These are phyloP conservation scores for Coemansia sp. DNA, from an alignment of 192 early-diverging fungal species.

Conservation along the genomic window DNA sequence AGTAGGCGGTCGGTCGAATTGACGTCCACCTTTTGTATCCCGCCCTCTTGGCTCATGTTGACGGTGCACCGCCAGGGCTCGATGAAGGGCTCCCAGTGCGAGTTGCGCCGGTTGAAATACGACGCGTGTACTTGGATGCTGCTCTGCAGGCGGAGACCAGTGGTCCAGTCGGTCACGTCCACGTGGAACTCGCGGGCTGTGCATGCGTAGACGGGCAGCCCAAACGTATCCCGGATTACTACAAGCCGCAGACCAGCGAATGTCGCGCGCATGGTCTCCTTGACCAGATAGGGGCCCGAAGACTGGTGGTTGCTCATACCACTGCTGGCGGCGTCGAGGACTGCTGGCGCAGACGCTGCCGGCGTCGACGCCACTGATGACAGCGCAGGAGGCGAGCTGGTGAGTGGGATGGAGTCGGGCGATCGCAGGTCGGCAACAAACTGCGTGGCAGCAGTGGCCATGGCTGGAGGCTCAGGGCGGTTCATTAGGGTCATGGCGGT, in stretches of 20 bases:
- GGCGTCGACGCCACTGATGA: background rate
- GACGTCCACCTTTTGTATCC: conserved; percentile 59
- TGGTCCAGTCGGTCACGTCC: conserved; percentile 83
- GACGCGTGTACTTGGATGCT: conserved; percentile 74
- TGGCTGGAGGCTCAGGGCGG: conserved; percentile 6
- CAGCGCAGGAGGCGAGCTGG: background rate
- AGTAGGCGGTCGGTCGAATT: conserved; percentile 72
- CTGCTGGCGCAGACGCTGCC: background rate
- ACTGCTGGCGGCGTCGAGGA: background rate
- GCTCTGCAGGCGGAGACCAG: conserved; percentile 62
- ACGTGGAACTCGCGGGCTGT: conserved; percentile 77
- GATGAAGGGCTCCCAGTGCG: conserved; percentile 96
- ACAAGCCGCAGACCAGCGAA: conserved; percentile 58
- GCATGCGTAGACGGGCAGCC: conserved; percentile 88
- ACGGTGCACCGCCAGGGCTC: conserved; percentile 84
- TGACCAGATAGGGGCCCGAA: conserved; percentile 12
- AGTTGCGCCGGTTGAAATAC: conserved; percentile 96
- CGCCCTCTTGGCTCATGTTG: conserved; percentile 32
- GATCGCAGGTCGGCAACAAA: background rate
- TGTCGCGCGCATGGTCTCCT: conserved; percentile 49
- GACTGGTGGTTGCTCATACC: background rate
- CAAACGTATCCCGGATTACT: conserved; percentile 92
- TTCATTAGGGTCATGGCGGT: conserved; percentile 63
- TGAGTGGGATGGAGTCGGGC: background rate
- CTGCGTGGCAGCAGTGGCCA: background rate